Evolutionary conservation across 129 eudicot species (phyloP), one percentile per base, ranked within the genome.

Genomic region (Pseudognaphalium luteoalbum): DNA sequence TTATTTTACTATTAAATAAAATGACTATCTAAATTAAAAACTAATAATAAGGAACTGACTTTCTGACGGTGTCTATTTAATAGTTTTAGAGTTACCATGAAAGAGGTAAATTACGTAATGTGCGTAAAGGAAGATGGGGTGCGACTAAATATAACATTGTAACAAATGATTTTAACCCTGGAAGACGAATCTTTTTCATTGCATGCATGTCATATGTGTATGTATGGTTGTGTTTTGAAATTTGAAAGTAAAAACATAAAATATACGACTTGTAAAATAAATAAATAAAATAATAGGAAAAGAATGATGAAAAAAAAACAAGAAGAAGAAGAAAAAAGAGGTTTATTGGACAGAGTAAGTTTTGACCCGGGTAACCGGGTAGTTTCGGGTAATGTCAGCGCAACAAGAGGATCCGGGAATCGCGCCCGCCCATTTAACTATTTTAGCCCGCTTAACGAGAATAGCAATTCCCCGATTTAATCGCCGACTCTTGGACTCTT

Each of bases 371-470:
- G 66, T 70, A 67, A 74, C 74, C 74, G 80, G 81, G 76, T 50
- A 72, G 37, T 77, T 75, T 78, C 78, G 77, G 81, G 84, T 77
- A 51, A 67, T 83, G 92, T 88, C 92, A 83, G 92, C 90, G 90
- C 30, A 61, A 71, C 76, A 76, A 83, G 73, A 80, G 92, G 86
- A 83, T 56, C 86, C 80, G 87, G 87, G 83, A 84, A 76, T 69
- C 78, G 35, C 64, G 75, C 39, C 80, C 65, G 74, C 59, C 73
- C 66, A 70, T 63, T 66, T 71, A 66, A 51, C 56, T 58, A 78
- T 59, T 64, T 47, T 44, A 59, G 72, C 80, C 80, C 80, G 80
- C 20, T 8, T 72, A n/a, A 54, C 83, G 59, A 79, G 83, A 59
- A 72, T 39, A 12, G 37, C 42, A 66, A 28, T 32, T 60, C 54